Evolutionary conservation across 1,139 yeast genomes (phyloP), one percentile per base, ranked within the genome.

Genomic region (Suhomyces wounanorum): DNA sequence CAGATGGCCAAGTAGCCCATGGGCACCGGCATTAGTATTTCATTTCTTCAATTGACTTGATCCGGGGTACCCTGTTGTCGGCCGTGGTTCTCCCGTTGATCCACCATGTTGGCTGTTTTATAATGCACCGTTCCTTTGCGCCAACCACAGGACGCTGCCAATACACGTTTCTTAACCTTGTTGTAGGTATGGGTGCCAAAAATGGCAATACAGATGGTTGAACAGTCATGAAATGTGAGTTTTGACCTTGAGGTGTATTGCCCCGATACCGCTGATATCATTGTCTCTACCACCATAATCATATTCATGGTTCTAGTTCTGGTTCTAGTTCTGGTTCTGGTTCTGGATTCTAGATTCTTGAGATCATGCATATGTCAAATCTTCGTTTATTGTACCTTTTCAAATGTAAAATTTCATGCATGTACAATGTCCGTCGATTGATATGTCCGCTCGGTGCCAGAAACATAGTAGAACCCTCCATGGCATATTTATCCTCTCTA

Each of bases 1-100:
- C 84, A 78, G 25, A 8, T 39, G 23, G 23, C 37, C 37, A 47
- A 47, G 13, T 47, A 40, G 16, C 8, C 8, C 40, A 13, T 2
- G 11, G 36, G 13, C 35, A n/a, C 2, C 40, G 40, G 14, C 25
- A 26, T 10, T 5, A 30, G 28, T 38, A 26, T 25, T 36, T 41
- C 42, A 30, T 17, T 33, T 26, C 17, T 14, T 26, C 30, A 17
- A 40, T 14, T 17, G 17, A 21, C 37, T 13, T 35, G 36, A 14
- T 39, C 40, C 35, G 16, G 31, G 43, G 31, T n/a, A n/a, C n/a
- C n/a, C n/a, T n/a, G n/a, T n/a, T n/a, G n/a, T n/a, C n/a, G n/a
- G n/a, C n/a, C n/a, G n/a, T n/a, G n/a, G n/a, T n/a, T n/a, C n/a
- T n/a, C 38, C 38, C 23, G 23, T 21, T 21, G 23, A 26, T 26